Base-by-base conservation (phyloP, 331 rosid species). In the Acacia concinna region DNA sequence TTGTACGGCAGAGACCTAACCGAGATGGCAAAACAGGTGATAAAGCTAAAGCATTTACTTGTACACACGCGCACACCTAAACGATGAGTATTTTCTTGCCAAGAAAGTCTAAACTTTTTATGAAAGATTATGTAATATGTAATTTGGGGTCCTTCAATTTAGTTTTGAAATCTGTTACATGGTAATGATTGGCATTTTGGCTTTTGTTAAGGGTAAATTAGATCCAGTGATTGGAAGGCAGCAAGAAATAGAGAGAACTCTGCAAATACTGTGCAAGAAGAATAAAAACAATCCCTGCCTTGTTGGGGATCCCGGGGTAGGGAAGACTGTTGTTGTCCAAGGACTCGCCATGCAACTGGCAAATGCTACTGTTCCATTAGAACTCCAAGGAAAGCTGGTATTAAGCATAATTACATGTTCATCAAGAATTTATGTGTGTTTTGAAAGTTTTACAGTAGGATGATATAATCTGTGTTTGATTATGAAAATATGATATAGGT, bases 171-270 rank as follows among this genome's bases (percentile, higher is more conserved):
- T 38, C 8, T 38, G 20, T 59, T 27, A 59, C 5, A 5, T 27
- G 9, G 20, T 59, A 13, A 59, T 59, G 20, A 27, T 59, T 4
- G 7, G 35, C 18, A 11, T 59, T 68, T 23, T 57, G 40, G 27
- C 3, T 6, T 40, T 59, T 27, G 18, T 76, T 25, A n/a, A 79
- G 83, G 83, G 77, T 15, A 75, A 71, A 56, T 34, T 84, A 44
- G 84, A 84, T 18, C 82, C 76, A 3, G 31, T 80, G 0, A 56
- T 65, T 6, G 87, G 84, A 52, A 75, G 84, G 57, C 38, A 71
- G 8, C 8, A 8, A 8, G 35, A 84, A 76, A 66, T 84, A 4
- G 84, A 71, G 37, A 30, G 71, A 32, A 35, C 71, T 0, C 21
- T 51, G 13, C 82, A 80, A 52, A 76, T 84, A 38, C 37, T 84